These are phyloP conservation scores for Pseudogymnoascus sp. DNA, from an alignment of 2,329 filamentous ascomycete genomes.

Conservation along the genomic window DNA sequence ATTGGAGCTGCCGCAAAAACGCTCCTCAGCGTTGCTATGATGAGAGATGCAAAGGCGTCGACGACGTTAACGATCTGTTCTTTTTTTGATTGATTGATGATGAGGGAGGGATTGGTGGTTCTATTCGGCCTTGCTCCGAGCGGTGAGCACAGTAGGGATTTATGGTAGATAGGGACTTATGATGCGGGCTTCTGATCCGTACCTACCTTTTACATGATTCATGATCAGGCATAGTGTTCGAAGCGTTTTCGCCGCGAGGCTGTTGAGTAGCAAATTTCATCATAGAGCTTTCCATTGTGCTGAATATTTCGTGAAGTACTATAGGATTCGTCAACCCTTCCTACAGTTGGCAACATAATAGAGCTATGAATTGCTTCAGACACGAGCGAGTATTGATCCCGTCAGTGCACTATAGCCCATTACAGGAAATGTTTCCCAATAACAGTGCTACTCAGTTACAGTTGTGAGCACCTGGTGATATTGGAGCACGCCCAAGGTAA, in stretches of 20 bases:
- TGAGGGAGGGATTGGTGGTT: constrained; percentile 1
- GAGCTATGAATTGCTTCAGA: not conserved
- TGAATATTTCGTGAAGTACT: not conserved
- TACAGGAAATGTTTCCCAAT: not conserved
- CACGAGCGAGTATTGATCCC: not conserved
- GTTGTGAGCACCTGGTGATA: not conserved
- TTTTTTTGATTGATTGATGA: constrained; percentile 10
- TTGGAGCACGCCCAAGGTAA: not conserved
- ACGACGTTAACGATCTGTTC: constrained; percentile 8
- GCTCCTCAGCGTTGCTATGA: not conserved
- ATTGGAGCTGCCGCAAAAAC: constrained; percentile 4
- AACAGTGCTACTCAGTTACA: not conserved
- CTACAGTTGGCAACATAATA: not conserved
- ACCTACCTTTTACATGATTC: constrained; percentile 10
- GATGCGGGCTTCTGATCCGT: constrained; percentile 5
- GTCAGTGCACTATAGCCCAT: not conserved
- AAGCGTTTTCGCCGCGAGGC: not conserved
- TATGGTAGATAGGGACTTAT: constrained; percentile 6
- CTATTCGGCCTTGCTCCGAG: not conserved
- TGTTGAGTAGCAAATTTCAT: constrained; percentile 9
- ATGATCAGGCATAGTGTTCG: constrained; percentile 8
- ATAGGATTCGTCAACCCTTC: not conserved
- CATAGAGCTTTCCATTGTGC: constrained; percentile 4
- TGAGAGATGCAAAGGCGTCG: constrained; percentile 8
- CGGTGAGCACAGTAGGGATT: constrained; percentile 5